phyloP scores from a whole-genome alignment of 2,329 filamentous ascomycete species.

The Ceratocystis eucalypticola region DNA sequence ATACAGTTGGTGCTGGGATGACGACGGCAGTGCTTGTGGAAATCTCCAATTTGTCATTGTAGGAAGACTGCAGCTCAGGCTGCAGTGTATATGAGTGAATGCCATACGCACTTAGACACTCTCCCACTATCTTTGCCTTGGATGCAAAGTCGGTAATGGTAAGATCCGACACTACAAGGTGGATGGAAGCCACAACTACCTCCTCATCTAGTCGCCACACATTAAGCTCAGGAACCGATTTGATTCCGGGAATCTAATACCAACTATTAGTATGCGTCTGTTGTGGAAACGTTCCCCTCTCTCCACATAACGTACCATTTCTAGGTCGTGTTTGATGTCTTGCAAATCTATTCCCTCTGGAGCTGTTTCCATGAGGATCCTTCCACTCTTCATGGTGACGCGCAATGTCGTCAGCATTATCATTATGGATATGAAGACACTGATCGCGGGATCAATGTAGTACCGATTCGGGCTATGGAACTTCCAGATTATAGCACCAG shows the following conservation, averaged over 20 bases:
- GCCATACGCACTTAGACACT: constrained; percentile 61
- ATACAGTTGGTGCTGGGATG: not conserved
- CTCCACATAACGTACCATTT: constrained; percentile 35
- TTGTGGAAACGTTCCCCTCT: not conserved
- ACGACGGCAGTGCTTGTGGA: not conserved
- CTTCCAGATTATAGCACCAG: constrained; percentile 57
- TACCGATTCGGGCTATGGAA: constrained; percentile 42
- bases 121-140: constrained; percentile 46
- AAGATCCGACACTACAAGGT: constrained; percentile 48
- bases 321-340: constrained; percentile 55
- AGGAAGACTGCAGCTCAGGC: constrained; percentile 36
- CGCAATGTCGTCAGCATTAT: constrained; percentile 52
- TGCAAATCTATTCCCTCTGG: constrained; percentile 45
- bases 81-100: constrained; percentile 60
- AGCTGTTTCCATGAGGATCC: constrained; percentile 54
- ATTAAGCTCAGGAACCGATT: constrained; percentile 57
- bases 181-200: constrained; percentile 56
- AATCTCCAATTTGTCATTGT: not conserved
- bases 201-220: constrained; percentile 61
- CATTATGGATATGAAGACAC: constrained; percentile 58
- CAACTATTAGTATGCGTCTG: constrained; percentile 18
- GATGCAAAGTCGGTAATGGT: constrained; percentile 45
- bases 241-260: constrained; percentile 47
- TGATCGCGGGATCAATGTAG: constrained; percentile 59
- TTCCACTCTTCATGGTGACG: constrained; percentile 46